These are phyloP conservation scores for Pilatotrama ljubarskyi DNA, from an alignment of 768 basidiomycete genomes.

Conservation along the genomic window DNA sequence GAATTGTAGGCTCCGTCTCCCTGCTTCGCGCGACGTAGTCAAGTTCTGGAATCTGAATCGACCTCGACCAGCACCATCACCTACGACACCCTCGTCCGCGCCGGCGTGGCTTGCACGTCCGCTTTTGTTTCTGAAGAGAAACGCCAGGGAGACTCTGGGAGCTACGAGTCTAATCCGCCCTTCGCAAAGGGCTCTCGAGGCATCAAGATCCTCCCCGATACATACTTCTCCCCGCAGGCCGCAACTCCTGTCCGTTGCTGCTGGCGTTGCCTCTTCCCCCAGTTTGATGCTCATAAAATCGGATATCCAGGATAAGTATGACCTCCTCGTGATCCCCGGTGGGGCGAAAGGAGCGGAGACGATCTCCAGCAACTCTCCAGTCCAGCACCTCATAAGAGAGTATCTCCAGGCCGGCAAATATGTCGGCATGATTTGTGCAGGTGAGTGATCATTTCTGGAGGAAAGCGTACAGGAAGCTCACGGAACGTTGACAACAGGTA, in stretches of 20 bases:
- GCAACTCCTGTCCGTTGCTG: constrained; percentile 22
- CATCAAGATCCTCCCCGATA: constrained; percentile 70
- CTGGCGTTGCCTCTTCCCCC: background rate
- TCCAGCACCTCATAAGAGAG: constrained; percentile 62
- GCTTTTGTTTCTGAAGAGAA: constrained; percentile 48
- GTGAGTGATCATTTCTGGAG: constrained; percentile 36
- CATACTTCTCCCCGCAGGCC: constrained; percentile 34
- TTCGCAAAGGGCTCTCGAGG: constrained; percentile 70
- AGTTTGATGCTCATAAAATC: background rate
- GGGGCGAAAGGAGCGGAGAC: constrained; percentile 78
- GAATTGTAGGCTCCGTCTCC: constrained; percentile 64
- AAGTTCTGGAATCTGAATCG: background rate
- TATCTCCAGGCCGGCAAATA: constrained; percentile 56
- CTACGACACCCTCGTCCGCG: constrained; percentile 81
- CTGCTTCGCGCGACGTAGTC: background rate
- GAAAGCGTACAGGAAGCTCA: background rate
- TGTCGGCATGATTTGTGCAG: constrained; percentile 87
- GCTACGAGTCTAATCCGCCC: constrained; percentile 38
- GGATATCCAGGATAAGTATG: constrained; percentile 56
- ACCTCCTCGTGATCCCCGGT: constrained; percentile 74
- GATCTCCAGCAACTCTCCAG: constrained; percentile 55
- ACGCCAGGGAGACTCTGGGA: constrained; percentile 22
- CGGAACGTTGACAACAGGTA: constrained; percentile 44
- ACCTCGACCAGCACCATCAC: constrained; percentile 61
- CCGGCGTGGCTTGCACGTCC: constrained; percentile 64